Conservation (phyloP, 2,329 filamentous ascomycete species). For the Emergomyces pasteurianus region DNA sequence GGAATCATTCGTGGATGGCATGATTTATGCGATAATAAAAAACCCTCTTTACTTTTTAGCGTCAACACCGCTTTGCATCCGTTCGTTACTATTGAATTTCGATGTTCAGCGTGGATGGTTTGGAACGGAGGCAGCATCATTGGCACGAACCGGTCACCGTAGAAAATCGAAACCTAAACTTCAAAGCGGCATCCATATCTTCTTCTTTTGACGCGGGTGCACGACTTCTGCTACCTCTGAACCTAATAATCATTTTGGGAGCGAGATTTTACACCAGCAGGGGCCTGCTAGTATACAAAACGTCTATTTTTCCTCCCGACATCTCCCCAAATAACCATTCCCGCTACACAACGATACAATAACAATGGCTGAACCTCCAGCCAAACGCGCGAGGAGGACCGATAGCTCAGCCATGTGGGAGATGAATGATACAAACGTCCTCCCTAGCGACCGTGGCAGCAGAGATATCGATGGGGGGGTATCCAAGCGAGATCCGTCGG, state of each 20-base stretch:
- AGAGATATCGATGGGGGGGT: constrained; percentile 24
- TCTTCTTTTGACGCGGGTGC: background rate
- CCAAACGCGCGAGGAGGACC: constrained; percentile 40
- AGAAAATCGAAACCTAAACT: background rate
- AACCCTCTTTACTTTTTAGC: background rate
- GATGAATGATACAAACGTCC: constrained; percentile 22
- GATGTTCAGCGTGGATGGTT: background rate
- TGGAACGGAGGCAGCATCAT: constrained; percentile 1
- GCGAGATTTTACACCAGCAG: background rate
- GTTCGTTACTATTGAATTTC: background rate
- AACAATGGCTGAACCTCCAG: constrained; percentile 34
- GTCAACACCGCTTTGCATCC: background rate
- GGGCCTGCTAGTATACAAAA: background rate
- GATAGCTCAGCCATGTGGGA: constrained; percentile 55
- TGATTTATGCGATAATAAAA: constrained; percentile 11
- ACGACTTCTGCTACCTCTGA: too few relatives aligned
- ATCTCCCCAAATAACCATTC: background rate
- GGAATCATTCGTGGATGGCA: constrained; percentile 28
- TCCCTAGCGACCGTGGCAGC: constrained; percentile 16
- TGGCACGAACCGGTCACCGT: constrained; percentile 15
- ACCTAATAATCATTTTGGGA: background rate
- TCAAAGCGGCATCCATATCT: background rate
- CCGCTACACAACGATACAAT: background rate
- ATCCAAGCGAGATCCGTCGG: constrained; percentile 22
- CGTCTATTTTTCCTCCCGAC: background rate